phyloP scores from a whole-genome alignment of 768 basidiomycete species.

The Coprinopsis marcescibilis region DNA sequence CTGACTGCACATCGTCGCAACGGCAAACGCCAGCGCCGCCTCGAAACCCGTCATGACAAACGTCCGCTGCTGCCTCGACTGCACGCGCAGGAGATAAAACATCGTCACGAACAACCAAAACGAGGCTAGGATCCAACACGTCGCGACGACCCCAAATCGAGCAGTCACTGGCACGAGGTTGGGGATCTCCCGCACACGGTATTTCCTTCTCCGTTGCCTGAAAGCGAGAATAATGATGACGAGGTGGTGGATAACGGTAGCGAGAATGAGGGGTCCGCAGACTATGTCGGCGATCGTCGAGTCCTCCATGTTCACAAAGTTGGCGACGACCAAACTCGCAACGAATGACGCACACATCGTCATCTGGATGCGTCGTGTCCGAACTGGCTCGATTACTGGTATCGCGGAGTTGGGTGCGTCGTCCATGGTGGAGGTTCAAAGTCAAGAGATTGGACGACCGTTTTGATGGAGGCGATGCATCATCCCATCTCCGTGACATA shows the following conservation, averaged over 20 bases:
- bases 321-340: neutral
- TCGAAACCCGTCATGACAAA: slow-evolving; percentile 3
- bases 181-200: slow-evolving; percentile 3
- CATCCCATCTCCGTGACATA: no score
- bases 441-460: no score
- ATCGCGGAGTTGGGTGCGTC: neutral
- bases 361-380: slow-evolving; percentile 7
- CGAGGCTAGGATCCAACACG: slow-evolving; percentile 5
- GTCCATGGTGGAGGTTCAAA: slow-evolving; percentile 8
- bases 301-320: neutral
- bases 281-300: slow-evolving; percentile 3
- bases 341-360: slow-evolving; percentile 8
- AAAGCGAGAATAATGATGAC: slow-evolving; percentile 6
- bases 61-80: slow-evolving; percentile 1
- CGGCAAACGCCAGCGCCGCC: neutral
- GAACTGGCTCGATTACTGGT: slow-evolving; percentile 6
- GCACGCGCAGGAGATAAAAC: slow-evolving; percentile 8
- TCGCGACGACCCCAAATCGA: neutral
- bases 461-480: no score
- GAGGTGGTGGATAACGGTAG: slow-evolving; percentile 7
- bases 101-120: slow-evolving; percentile 4
- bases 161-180: slow-evolving; percentile 8
- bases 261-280: neutral
- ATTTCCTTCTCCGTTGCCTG: slow-evolving; percentile 5
- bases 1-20: slow-evolving; percentile 4